phyloP scores from a whole-genome alignment of 2,329 filamentous ascomycete genomes.

The Monascus ruber region DNA sequence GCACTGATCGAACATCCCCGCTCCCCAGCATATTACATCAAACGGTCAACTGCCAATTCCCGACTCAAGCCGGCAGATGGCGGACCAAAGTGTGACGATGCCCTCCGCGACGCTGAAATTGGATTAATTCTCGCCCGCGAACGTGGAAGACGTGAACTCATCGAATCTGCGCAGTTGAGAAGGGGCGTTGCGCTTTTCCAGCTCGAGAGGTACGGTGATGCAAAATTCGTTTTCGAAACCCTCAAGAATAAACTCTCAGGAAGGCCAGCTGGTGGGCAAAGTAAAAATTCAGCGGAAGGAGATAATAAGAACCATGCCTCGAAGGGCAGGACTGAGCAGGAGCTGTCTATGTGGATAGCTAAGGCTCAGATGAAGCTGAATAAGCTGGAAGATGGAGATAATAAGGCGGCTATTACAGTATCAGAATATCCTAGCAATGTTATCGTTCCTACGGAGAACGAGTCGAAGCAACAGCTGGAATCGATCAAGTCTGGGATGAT shows the following conservation, averaged over 20 bases:
- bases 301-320: constrained; percentile 10
- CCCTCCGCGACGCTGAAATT: constrained; percentile 58
- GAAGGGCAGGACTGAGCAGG: constrained; percentile 13
- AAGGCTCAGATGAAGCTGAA: constrained; percentile 45
- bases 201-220: constrained; percentile 61
- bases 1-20: constrained; percentile 52
- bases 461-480: constrained; percentile 24
- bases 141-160: constrained; percentile 62
- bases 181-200: constrained; percentile 63
- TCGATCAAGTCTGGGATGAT: constrained; percentile 17
- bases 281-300: constrained; percentile 34
- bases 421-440: constrained; percentile 43
- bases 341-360: constrained; percentile 46
- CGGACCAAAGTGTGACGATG: constrained; percentile 30
- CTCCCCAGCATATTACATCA: constrained; percentile 69
- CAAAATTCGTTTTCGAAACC: constrained; percentile 55
- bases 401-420: constrained; percentile 34
- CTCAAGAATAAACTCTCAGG: constrained; percentile 40
- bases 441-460: constrained; percentile 31
- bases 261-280: not conserved
- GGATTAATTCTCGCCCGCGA: constrained; percentile 52
- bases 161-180: constrained; percentile 71
- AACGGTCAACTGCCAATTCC: constrained; percentile 68
- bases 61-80: constrained; percentile 44
- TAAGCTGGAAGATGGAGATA: constrained; percentile 39